These are phyloP conservation scores for Tolypocladium tropicale DNA, from an alignment of 2,329 filamentous ascomycete genomes.

Conservation along the genomic window DNA sequence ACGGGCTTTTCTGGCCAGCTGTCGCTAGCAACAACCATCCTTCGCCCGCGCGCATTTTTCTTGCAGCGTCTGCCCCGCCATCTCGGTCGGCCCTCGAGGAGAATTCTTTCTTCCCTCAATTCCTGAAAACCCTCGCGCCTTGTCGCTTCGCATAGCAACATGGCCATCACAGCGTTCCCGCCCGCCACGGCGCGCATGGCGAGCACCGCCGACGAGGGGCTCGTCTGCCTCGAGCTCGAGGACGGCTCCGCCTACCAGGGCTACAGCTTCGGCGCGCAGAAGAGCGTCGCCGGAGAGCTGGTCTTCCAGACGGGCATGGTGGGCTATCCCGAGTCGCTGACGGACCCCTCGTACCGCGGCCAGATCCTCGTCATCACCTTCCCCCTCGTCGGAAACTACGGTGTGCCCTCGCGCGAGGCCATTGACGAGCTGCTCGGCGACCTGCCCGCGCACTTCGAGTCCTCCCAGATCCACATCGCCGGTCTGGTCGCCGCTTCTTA, in stretches of 20 bases:
- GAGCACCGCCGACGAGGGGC: conserved; percentile 42
- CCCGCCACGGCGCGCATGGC: conserved; percentile 53
- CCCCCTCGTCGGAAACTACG: conserved; percentile 93
- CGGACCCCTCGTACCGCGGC: conserved; percentile 77
- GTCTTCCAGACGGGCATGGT: conserved; percentile 99
- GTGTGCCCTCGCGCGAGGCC: conserved; percentile 78
- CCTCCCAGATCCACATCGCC: conserved; percentile 83
- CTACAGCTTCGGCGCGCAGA: conserved; percentile 91
- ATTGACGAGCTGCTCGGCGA: conserved; percentile 77
- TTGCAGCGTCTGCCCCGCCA: conserved; percentile 19
- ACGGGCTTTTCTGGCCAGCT: conserved; percentile 25
- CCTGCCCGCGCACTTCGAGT: conserved; percentile 88
- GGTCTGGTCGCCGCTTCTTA: conserved; percentile 88
- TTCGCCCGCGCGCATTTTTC: conserved; percentile 10
- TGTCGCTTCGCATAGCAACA: conserved; percentile 8
- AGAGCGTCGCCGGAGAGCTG: conserved; percentile 90
- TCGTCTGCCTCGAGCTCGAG: conserved; percentile 83
- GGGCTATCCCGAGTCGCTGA: conserved; percentile 90
- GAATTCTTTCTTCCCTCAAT: background rate
- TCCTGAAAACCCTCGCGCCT: background rate
- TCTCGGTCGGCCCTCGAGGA: background rate
- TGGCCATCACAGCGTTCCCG: conserved; percentile 27
- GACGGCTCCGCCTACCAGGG: conserved; percentile 89
- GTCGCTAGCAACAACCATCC: conserved; percentile 20
- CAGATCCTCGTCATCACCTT: conserved; percentile 97